Base-by-base conservation (phyloP, 163 green algal genomes). In the Scenedesmus sp. region DNA sequence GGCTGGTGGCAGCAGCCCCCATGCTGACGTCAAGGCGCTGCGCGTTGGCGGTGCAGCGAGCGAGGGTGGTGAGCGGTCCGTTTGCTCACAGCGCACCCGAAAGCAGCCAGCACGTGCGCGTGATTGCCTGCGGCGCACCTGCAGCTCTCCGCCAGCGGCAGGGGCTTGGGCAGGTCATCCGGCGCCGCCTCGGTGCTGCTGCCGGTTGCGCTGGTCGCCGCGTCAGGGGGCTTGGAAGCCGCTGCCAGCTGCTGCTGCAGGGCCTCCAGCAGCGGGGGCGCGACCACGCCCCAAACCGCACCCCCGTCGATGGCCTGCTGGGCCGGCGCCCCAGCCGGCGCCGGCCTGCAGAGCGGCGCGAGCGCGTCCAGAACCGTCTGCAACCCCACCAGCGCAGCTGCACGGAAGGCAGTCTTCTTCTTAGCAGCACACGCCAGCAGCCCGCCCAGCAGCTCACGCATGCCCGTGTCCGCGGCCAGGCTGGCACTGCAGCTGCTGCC, bases 401-500 rank as follows among this genome's bases (percentile, higher is more conserved):
- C 14, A 7, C 73, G 58, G 73, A 73, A 80, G 28, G 13, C 18
- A 5, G 47, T 66, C 42, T 73, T 80, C 31, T 63, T 71, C 31
- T 48, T 60, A 14, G 39, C 73, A 3, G 60, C 60, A 34, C 60
- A 60, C 29, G 44, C 31, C 4, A 80, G 34, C 60, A 80, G 36
- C 15, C 33, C 48, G 3, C 28, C 7, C 60, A 80, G 44, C 10
- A 80, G 22, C 28, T 10, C 39, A 47, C 10, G 39, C 39, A 47
- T 10, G 39, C 7, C 39, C 39, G 10, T 47, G 39, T 80, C 51
- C 7, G 47, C 18, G 6, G 53, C 39, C 15, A 87, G 15, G 3
- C 63, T 39, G 15, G 29, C 26, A 24, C 75, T 50, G 45, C 78
- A 85, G 82, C 82, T 29, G 80, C 81, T 36, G 39, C 62, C 60